Conservation (phyloP, 768 basidiomycete species). For the Amanita exitialis region DNA sequence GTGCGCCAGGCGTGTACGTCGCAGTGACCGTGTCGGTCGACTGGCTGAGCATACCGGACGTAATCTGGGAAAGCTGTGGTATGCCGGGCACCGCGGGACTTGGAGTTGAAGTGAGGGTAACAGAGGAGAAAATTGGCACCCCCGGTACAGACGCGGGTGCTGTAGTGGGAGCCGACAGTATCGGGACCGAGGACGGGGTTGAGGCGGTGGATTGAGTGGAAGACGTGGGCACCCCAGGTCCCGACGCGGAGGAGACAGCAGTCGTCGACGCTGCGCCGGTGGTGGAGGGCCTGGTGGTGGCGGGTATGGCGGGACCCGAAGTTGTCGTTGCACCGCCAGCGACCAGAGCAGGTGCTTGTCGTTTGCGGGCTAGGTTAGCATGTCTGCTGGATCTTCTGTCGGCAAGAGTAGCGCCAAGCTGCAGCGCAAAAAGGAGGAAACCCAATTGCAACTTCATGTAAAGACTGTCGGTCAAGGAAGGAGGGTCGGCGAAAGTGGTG, state of each 20-base stretch:
- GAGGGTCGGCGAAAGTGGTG: conserved; percentile 10
- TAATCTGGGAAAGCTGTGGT: background rate
- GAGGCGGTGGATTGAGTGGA: conserved; percentile 6
- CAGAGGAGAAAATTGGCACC: background rate
- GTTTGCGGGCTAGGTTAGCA: conserved; percentile 28
- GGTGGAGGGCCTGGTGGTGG: conserved; percentile 1
- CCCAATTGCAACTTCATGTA: conserved; percentile 37
- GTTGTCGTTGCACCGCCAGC: background rate
- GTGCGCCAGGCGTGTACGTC: conserved; percentile 30
- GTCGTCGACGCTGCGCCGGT: background rate
- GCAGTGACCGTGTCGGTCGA: conserved; percentile 2
- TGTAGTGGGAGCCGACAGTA: background rate
- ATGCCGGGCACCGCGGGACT: conserved; percentile 2
- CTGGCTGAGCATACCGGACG: conserved; percentile 4
- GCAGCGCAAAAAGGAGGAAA: conserved; percentile 33
- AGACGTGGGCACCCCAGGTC: background rate
- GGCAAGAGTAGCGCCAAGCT: conserved; percentile 26
- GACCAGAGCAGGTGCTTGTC: conserved; percentile 15
- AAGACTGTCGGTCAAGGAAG: conserved; percentile 15
- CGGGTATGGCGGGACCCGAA: background rate
- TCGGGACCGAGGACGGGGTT: background rate
- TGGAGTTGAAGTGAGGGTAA: background rate
- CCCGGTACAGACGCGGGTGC: background rate
- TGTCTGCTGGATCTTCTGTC: conserved; percentile 24
- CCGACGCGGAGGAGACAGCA: background rate